Conservation (phyloP, 2,329 filamentous ascomycete species). For the Volutella citrinella region DNA sequence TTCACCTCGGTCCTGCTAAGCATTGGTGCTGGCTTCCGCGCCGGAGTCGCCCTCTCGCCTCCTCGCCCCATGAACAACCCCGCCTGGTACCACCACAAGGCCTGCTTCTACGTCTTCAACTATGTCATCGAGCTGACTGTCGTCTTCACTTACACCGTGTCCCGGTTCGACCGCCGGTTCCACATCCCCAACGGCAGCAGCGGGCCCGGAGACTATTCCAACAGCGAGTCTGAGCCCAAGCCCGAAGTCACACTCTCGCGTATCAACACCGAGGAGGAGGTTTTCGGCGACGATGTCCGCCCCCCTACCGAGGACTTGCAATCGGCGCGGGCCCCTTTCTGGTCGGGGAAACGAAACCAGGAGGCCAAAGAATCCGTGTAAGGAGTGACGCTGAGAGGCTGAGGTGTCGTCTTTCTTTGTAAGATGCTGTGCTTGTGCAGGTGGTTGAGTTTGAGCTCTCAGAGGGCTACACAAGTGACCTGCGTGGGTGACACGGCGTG, state of each 20-base stretch:
- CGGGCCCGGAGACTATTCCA: constrained; percentile 50
- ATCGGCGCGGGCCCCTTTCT: constrained; percentile 13
- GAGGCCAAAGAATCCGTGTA: constrained; percentile 21
- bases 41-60: constrained; percentile 53
- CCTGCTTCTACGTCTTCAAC: constrained; percentile 77
- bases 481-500: no score
- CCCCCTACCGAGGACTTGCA: constrained; percentile 15
- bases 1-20: constrained; percentile 58
- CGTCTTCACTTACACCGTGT: constrained; percentile 62
- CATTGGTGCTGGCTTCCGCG: constrained; percentile 68
- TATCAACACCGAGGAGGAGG: constrained; percentile 20
- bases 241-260: constrained; percentile 13
- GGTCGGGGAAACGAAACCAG: constrained; percentile 18
- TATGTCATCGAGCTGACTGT: constrained; percentile 72
- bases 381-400: no score
- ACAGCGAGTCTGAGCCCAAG: constrained; percentile 4
- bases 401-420: no score
- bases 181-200: constrained; percentile 69
- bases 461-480: no score
- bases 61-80: constrained; percentile 47
- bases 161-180: constrained; percentile 73
- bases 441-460: no score
- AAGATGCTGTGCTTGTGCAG: no score
- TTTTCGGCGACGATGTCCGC: constrained; percentile 23
- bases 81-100: constrained; percentile 68